Base-by-base conservation (phyloP, 306 rosid species). In the Mucuna pruriens region DNA sequence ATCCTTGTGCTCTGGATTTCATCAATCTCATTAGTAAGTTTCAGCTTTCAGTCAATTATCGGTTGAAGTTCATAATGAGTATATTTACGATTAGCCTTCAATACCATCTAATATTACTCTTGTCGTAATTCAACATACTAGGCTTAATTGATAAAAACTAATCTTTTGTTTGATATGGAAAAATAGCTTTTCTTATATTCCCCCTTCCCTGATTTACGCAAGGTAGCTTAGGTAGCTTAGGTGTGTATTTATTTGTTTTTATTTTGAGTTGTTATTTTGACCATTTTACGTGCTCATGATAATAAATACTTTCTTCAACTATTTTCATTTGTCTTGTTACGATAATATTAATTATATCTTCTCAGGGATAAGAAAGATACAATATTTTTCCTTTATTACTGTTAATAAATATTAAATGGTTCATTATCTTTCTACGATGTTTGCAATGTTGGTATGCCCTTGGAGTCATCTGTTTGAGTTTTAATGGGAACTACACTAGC, bases 381-480 rank as follows among this genome's bases (percentile, higher is more conserved):
- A 63, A 64, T 44, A n/a, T 46, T 73, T 77, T 74, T 15, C 17
- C 31, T 57, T 29, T 33, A 16, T 69, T 73, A 33, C 23, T 58
- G 20, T 74, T 76, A 57, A 70, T 71, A 71, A 57, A 67, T 74
- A 75, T 66, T 77, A 76, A 68, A 67, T 72, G 81, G 54, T 76
- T 80, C 67, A 62, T 65, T 34, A 38, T 87, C 73, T 70, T 36
- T 62, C 84, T 62, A 15, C 34, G 64, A 63, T 76, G 77, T 22
- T 36, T 65, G 77, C 80, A 38, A 72, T 78, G 73, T 69, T 83
- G 88, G 73, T 72, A 39, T 55, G 64, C 48, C 82, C 86, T 77
- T 84, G 81, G 86, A 76, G 79, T 58, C 82, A 80, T 88, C 85
- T 80, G 63, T 78, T 40, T 71, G 23, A 44, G 70, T 81, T 84